A percentile compares a stretch with the other conserved stretches of the same genome.
Conservation (phyloP, 352 stramenopile genomes). For the Globisporangium mamillatum region DNA sequence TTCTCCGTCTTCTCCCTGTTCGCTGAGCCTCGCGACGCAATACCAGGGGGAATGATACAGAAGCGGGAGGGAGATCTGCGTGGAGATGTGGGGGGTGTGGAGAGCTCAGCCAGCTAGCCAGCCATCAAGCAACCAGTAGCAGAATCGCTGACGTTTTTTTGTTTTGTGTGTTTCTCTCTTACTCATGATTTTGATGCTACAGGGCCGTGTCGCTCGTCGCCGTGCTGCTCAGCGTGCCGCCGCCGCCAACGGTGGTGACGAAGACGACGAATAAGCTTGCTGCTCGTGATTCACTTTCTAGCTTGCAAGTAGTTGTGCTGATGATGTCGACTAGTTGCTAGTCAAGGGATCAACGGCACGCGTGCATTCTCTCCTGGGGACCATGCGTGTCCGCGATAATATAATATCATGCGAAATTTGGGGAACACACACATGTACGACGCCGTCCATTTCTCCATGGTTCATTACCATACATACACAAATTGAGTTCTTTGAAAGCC, state of each 20-base stretch:
- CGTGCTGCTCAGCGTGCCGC: slow-evolving; percentile 92
- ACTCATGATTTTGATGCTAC: slow-evolving; percentile 7
- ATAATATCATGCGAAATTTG: slow-evolving; percentile 86
- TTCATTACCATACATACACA: neutral
- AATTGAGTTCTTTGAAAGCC: neutral
- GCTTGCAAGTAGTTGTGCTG: slow-evolving; percentile 21
- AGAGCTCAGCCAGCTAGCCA: neutral
- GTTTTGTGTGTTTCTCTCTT: neutral
- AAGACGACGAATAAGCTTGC: slow-evolving; percentile 79
- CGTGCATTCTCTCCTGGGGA: neutral
- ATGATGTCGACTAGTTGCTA: slow-evolving; percentile 19
- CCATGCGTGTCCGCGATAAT: slow-evolving; percentile 38
- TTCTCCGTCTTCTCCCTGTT: neutral
- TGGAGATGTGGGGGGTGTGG: neutral
- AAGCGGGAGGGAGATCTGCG: neutral
- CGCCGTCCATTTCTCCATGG: slow-evolving; percentile 23
- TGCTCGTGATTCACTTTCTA: slow-evolving; percentile 21
- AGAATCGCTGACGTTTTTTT: slow-evolving; percentile 7
- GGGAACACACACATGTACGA: slow-evolving; percentile 28
- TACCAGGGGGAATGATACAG: neutral
- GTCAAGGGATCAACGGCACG: slow-evolving; percentile 28
- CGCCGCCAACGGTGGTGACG: slow-evolving; percentile 82
- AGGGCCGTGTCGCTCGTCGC: slow-evolving; percentile 95
- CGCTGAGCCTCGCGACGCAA: neutral
- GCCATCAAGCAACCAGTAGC: neutral